Evolutionary conservation across 2,329 filamentous ascomycete genomes (phyloP), one percentile per base, ranked within the genome.

Genomic region (Calonectria naviculata): DNA sequence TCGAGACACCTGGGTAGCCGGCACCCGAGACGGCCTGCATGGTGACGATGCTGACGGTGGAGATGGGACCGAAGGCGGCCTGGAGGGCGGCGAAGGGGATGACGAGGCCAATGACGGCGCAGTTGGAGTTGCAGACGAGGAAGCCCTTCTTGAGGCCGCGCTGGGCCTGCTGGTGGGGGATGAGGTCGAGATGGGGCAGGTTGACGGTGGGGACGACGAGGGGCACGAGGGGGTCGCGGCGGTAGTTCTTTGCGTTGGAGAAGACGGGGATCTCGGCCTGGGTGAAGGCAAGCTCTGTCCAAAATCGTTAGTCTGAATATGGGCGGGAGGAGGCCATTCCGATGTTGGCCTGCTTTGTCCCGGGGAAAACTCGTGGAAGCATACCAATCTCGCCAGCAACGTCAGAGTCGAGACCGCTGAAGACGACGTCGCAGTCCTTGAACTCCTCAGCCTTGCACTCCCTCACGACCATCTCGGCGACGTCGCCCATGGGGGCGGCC

Each of bases 171-270:
- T 98, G 96, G 84, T 97, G 92, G n/a, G 93, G 93, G 81, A 98
- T 96, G 72, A 98, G 89, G 80, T 93, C 90, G 78, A 98, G 90
- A 84, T 98, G 96, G 49, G 90, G 85, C 15, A 97, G 91, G 87
- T 98, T 98, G 83, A 98, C 95, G 24, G 95, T 98, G 1, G 97
- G 97, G 10, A 98, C 95, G 74, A 98, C 94, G 80, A 98, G 92
- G 13, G 97, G 97, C 2, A 98, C 95, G 60, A 96, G 88, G 24
- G 95, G 95, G 82, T 98, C 93, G 81, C 93, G 93, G 78, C 97
- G 93, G 89, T 98, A 95, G 90, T 98, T 98, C 85, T 98, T 98
- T 63, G 97, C 95, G 84, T 98, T 99, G 79, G 95, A 98, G 87
- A 99, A 98, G 82, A 98, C 93, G 79, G 94, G 92, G 63, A 98